Evolutionary conservation across 148 eudicot species (phyloP).

Genomic region (Simmondsia chinensis): DNA sequence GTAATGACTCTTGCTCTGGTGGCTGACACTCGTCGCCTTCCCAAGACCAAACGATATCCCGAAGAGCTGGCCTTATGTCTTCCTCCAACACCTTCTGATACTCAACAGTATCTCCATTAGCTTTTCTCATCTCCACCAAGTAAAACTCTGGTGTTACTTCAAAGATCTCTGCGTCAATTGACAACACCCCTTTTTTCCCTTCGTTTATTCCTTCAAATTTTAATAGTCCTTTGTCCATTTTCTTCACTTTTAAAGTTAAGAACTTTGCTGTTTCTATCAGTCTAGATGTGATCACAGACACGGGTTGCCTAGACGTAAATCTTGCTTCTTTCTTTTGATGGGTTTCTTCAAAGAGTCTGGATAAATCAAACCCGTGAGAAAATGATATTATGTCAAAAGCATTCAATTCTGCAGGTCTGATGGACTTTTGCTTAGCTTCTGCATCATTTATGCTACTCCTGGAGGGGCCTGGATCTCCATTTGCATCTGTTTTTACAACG

Average conservation of each 20-base stretch:
- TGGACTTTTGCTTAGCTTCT: conserved; percentile 7
- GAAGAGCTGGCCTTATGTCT: conserved; percentile 16
- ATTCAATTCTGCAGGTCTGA: conserved; percentile 10
- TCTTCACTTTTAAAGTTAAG: conserved; percentile 14
- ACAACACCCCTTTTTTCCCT: conserved; percentile 16
- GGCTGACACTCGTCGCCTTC: no score
- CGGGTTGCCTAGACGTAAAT: conserved; percentile 15
- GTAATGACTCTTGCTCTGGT: no score
- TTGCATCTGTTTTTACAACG: not conserved
- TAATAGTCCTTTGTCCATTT: conserved; percentile 12
- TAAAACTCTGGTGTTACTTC: conserved; percentile 11
- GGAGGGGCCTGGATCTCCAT: conserved; percentile 12
- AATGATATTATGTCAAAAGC: conserved; percentile 21
- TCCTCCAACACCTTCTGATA: conserved; percentile 19
- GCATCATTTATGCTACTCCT: conserved; percentile 6
- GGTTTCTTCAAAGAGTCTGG: conserved; percentile 14
- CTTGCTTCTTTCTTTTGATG: conserved; percentile 13
- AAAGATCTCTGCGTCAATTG: conserved; percentile 27
- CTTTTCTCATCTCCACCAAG: conserved; percentile 23
- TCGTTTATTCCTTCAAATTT: conserved; percentile 16
- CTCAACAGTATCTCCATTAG: conserved; percentile 21
- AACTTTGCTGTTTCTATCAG: conserved; percentile 16
- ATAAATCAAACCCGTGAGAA: conserved; percentile 14
- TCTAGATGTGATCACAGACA: conserved; percentile 14
- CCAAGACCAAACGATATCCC: conserved; percentile 25